These are phyloP conservation scores for Tetrapyrgos nigripes DNA, from an alignment of 1,284 basidiomycete genomes.

Conservation along the genomic window DNA sequence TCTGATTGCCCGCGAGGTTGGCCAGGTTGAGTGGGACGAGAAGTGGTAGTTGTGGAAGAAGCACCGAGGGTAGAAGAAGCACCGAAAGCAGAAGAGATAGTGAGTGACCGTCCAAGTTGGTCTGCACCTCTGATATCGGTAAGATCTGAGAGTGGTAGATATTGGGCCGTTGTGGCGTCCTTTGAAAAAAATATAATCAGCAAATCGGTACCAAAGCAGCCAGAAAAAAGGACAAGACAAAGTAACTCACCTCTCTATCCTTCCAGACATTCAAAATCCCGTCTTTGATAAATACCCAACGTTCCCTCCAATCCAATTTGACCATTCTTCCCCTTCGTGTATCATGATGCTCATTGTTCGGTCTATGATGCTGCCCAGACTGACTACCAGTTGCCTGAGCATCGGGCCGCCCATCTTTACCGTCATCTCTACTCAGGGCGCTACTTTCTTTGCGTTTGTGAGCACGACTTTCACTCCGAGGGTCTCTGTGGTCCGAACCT, in stretches of 20 bases:
- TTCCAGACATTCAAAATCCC: slow-evolving; percentile 62
- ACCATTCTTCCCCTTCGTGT: slow-evolving; percentile 17
- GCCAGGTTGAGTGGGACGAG: slow-evolving; percentile 1
- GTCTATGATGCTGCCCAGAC: neutral
- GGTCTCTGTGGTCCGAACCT: neutral
- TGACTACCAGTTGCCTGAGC: neutral
- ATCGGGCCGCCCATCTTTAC: neutral
- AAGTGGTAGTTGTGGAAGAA: slow-evolving; percentile 25
- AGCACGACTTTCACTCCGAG: too few species aligned
- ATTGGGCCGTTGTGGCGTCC: slow-evolving; percentile 50
- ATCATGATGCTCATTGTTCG: neutral
- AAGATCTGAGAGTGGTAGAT: slow-evolving; percentile 48
- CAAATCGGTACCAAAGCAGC: slow-evolving; percentile 9
- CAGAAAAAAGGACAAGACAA: slow-evolving; percentile 14
- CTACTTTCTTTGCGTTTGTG: too few species aligned
- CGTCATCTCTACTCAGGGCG: too few species aligned
- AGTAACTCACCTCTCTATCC: slow-evolving; percentile 52
- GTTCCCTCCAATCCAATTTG: slow-evolving; percentile 63
- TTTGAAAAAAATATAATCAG: slow-evolving; percentile 24
- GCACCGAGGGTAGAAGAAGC: too few species aligned
- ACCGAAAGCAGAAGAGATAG: too few species aligned
- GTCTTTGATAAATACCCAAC: slow-evolving; percentile 67
- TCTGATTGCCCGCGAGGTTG: neutral
- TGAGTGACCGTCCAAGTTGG: slow-evolving; percentile 39
- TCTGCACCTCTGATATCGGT: slow-evolving; percentile 52